A percentile compares a stretch with the other conserved stretches of the same genome.
Evolutionary conservation across 768 basidiomycete species (phyloP).

Genomic region (Boletellus sp.): DNA sequence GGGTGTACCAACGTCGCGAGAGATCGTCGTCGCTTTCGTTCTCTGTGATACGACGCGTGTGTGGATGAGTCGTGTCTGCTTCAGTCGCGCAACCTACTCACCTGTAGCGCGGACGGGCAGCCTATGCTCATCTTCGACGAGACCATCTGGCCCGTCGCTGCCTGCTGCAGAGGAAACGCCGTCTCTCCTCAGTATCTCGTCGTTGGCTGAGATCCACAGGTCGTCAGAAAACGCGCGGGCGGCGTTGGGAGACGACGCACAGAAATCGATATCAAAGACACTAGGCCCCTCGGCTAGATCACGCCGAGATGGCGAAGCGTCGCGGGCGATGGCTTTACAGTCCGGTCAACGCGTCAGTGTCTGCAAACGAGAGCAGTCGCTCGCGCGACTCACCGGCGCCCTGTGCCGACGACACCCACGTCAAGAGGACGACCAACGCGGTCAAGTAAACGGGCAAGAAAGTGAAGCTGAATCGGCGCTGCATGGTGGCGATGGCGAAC

Average conservation of each 20-base stretch:
- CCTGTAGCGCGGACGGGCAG: not conserved
- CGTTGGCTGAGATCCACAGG: not conserved
- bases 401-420: slow-evolving; percentile 4
- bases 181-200: not conserved
- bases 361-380: not conserved
- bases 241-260: not conserved
- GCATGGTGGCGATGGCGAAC: not conserved
- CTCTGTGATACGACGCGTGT: not conserved
- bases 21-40: not conserved
- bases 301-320: not conserved
- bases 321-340: slow-evolving; percentile 3
- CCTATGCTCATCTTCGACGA: not conserved
- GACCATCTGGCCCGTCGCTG: not conserved
- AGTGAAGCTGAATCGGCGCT: not conserved
- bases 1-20: slow-evolving; percentile 8
- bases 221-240: not conserved
- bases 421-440: slow-evolving; percentile 1
- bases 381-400: slow-evolving; percentile 5
- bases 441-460: not conserved
- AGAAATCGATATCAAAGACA: not conserved
- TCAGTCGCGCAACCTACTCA: not conserved
- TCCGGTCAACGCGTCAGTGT: not conserved
- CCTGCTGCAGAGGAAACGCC: too few species aligned
- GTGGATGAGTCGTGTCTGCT: not conserved
- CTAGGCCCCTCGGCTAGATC: not conserved